Conservation (phyloP, 2,329 filamentous ascomycete species). For the Neopestalotiopsis rosae region DNA sequence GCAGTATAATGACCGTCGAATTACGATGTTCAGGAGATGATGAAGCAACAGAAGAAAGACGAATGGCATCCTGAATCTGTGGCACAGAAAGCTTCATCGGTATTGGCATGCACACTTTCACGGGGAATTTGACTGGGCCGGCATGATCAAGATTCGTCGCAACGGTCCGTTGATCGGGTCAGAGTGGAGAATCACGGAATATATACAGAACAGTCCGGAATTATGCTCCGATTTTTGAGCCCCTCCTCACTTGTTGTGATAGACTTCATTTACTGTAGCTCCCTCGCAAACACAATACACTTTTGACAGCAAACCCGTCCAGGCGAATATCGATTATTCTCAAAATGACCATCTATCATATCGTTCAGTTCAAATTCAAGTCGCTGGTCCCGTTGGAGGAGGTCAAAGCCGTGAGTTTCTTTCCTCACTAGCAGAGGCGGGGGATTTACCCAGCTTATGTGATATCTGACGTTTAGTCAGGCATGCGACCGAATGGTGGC, state of each 20-base stretch:
- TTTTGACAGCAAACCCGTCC: neutral
- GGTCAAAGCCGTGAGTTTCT: slow-evolving; percentile 32
- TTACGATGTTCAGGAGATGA: too few relatives aligned
- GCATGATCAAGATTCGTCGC: too few relatives aligned
- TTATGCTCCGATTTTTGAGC: neutral
- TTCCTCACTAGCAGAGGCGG: neutral
- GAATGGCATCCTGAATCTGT: too few relatives aligned
- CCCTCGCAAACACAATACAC: neutral
- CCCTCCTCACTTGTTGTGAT: neutral
- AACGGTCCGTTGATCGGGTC: too few relatives aligned
- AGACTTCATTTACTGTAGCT: too few relatives aligned
- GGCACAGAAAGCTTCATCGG: too few relatives aligned
- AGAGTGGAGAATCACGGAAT: too few relatives aligned
- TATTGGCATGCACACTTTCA: too few relatives aligned
- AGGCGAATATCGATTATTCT: neutral
- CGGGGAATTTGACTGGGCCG: too few relatives aligned
- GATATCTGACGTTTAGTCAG: slow-evolving; percentile 23
- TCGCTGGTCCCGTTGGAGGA: slow-evolving; percentile 31
- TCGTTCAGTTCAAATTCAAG: slow-evolving; percentile 36
- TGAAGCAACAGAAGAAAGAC: too few relatives aligned
- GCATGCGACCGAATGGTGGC: slow-evolving; percentile 43
- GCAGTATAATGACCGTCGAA: too few relatives aligned
- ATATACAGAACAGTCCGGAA: too few relatives aligned
- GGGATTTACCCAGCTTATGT: neutral
- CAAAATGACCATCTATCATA: slow-evolving; percentile 35